Evolutionary conservation across 331 rosid genomes (phyloP).

Genomic region (Malus hybrid): DNA sequence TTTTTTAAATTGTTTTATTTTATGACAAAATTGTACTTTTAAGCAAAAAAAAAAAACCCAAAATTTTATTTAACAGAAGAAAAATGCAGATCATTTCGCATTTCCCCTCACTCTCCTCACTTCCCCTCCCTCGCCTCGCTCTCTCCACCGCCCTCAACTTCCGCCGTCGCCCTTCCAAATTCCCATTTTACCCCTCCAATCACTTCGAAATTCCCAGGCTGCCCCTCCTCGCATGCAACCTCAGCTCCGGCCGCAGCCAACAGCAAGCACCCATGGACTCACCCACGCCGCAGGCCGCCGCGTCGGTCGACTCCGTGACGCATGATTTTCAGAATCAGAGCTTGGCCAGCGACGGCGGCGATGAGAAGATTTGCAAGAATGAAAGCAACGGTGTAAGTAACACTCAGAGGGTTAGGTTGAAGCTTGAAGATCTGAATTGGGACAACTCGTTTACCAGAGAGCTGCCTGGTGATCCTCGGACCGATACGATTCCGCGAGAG

Average conservation of each 20-base stretch:
- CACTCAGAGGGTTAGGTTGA: conserved; percentile 9
- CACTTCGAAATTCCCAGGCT: background rate
- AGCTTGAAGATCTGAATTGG: conserved; percentile 85
- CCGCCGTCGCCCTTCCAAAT: conserved; percentile 18
- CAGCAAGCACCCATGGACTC: conserved; percentile 48
- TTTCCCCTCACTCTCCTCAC: conserved; percentile 15
- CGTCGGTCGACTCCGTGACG: conserved; percentile 61
- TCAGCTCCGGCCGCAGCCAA: conserved; percentile 8
- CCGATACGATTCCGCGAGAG: conserved; percentile 75
- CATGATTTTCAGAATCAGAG: conserved; percentile 55
- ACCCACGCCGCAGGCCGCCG: conserved; percentile 22
- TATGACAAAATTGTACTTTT: too few relatives aligned
- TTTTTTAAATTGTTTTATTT: too few relatives aligned
- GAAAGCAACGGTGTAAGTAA: background rate
- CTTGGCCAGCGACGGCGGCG: conserved; percentile 13
- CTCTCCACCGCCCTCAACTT: conserved; percentile 15
- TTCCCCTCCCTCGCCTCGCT: conserved; percentile 7
- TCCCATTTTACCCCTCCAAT: conserved; percentile 31
- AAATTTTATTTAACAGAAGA: background rate
- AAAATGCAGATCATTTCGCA: conserved; percentile 33
- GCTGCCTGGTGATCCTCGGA: conserved; percentile 73
- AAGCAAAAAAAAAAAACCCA: too few relatives aligned
- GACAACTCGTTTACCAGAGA: conserved; percentile 72
- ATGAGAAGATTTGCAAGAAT: background rate
- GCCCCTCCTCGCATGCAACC: conserved; percentile 28